A percentile compares a stretch with the other conserved stretches of the same genome.
These are phyloP conservation scores for Prinsepia uniflora DNA, from an alignment of 306 rosid genomes.

Conservation along the genomic window DNA sequence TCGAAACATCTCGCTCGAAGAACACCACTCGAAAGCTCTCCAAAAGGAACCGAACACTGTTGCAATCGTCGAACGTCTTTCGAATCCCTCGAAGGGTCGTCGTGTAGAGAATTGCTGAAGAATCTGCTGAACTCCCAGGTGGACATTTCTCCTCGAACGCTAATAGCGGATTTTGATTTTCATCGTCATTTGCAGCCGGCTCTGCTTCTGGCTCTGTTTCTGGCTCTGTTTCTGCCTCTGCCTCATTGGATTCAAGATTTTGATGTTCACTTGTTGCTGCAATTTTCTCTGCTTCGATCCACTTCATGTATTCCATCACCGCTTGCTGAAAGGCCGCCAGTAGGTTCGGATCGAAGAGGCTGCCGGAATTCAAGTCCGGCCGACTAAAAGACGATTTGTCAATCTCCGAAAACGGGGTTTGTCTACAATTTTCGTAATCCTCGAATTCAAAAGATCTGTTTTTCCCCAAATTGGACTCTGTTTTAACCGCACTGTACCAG, in stretches of 20 bases:
- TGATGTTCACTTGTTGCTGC: slow-evolving; percentile 24
- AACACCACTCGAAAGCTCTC: slow-evolving; percentile 67
- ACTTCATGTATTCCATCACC: slow-evolving; percentile 41
- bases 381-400: slow-evolving; percentile 52
- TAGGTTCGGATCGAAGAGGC: slow-evolving; percentile 75
- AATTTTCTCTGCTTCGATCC: slow-evolving; percentile 42
- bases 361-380: slow-evolving; percentile 72
- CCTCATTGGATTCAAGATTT: background rate
- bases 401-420: slow-evolving; percentile 35
- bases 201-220: slow-evolving; percentile 17
- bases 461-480: slow-evolving; percentile 24
- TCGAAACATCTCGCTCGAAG: slow-evolving; percentile 72
- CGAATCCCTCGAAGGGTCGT: slow-evolving; percentile 71
- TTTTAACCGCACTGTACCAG: slow-evolving; percentile 14
- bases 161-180: slow-evolving; percentile 33
- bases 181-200: slow-evolving; percentile 18
- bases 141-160: slow-evolving; percentile 62
- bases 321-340: slow-evolving; percentile 63
- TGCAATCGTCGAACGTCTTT: slow-evolving; percentile 82
- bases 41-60: slow-evolving; percentile 58
- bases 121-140: slow-evolving; percentile 52
- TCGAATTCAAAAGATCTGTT: slow-evolving; percentile 30
- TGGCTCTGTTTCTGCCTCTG: background rate
- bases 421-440: slow-evolving; percentile 16
- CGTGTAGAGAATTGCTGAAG: slow-evolving; percentile 66